phyloP scores from a whole-genome alignment of 202 grass and related monocot genomes.

The Dendrocalamus latiflorus region DNA sequence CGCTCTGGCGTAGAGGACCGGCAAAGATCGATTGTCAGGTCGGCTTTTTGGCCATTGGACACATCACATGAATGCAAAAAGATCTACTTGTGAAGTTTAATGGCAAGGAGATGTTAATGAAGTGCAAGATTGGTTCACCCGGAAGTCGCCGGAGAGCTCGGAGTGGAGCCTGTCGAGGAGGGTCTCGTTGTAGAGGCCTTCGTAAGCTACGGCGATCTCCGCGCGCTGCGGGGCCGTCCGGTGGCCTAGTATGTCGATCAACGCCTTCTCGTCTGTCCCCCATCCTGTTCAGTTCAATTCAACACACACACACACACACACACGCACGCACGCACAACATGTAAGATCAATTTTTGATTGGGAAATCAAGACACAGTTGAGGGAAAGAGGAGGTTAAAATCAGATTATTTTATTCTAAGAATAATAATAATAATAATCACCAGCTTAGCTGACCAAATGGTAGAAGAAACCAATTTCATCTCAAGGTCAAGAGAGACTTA shows the following conservation, averaged over 20 bases:
- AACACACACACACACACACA: not conserved
- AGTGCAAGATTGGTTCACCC: conserved; percentile 2
- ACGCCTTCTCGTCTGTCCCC: conserved; percentile 84
- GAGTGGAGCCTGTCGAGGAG: conserved; percentile 52
- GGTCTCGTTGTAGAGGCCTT: conserved; percentile 52
- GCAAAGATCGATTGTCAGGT: not conserved
- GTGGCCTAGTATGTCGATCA: conserved; percentile 72
- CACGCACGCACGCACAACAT: not conserved
- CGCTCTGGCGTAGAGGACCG: conserved; percentile 33
- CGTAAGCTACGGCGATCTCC: conserved; percentile 61
- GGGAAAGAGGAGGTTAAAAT: not conserved
- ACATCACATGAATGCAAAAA: not conserved
- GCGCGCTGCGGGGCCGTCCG: conserved; percentile 65
- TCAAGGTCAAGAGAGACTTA: not conserved
- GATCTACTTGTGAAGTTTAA: not conserved
- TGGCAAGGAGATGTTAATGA: not conserved
- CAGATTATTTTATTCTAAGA: no score
- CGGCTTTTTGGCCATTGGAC: not conserved
- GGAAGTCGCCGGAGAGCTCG: conserved; percentile 69
- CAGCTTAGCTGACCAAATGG: no score
- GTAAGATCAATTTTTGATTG: not conserved
- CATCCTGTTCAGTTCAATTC: conserved; percentile 39
- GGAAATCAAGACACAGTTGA: not conserved
- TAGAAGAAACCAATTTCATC: no score
- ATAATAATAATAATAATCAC: no score